A percentile compares a stretch with the other conserved stretches of the same genome.
These are phyloP conservation scores for Lactifluus hygrophoroides DNA, from an alignment of 768 basidiomycete genomes.

Conservation along the genomic window DNA sequence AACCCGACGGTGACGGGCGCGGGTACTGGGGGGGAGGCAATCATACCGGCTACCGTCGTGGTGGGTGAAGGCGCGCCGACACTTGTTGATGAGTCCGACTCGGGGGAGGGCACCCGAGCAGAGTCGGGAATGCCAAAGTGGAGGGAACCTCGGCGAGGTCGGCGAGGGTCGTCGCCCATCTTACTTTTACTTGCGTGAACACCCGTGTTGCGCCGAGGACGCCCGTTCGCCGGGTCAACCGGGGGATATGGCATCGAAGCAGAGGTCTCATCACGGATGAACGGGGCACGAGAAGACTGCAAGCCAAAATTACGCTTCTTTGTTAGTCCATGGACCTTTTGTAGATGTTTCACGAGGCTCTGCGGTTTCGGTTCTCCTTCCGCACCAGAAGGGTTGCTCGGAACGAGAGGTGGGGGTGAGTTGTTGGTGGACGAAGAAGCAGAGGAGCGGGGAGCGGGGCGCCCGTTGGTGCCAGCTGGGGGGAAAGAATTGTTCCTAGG, in stretches of 20 bases:
- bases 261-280: constrained; percentile 16
- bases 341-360: constrained; percentile 20
- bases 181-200: constrained; percentile 11
- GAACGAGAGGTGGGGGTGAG: constrained; percentile 2
- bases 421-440: constrained; percentile 7
- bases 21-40: neutral
- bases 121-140: constrained; percentile 9
- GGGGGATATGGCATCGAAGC: neutral
- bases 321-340: constrained; percentile 20
- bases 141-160: constrained; percentile 13
- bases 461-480: constrained; percentile 8
- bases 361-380: constrained; percentile 7
- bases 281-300: constrained; percentile 13
- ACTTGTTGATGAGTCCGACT: constrained; percentile 17
- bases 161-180: constrained; percentile 9
- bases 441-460: neutral
- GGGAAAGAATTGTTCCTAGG: constrained; percentile 17
- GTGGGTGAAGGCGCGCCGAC: constrained; percentile 17
- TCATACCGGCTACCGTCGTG: constrained; percentile 1
- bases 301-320: constrained; percentile 21
- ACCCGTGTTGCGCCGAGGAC: constrained; percentile 16
- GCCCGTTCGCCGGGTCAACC: neutral
- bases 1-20: neutral
- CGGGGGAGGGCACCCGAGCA: constrained; percentile 15
- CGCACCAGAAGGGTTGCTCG: neutral